Percentiles rank a stretch among this genome's conserved stretches.
Conservation (phyloP, 108 stramenopile species). For the Fragilaria radians region DNA sequence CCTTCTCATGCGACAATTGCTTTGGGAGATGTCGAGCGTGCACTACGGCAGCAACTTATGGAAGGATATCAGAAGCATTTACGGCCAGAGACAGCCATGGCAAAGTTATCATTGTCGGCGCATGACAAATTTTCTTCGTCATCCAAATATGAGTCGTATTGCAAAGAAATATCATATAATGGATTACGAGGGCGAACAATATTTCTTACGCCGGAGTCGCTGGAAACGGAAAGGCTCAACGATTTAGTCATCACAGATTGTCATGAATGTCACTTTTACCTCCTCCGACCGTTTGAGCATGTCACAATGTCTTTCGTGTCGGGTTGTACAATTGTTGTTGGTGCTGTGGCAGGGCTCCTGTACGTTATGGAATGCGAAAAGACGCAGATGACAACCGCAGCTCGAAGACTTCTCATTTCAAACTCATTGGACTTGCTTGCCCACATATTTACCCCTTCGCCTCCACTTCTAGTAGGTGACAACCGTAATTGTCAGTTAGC, state of each 20-base stretch:
- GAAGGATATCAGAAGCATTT: constrained; percentile 12
- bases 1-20: constrained; percentile 54
- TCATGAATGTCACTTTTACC: constrained; percentile 85
- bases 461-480: constrained; percentile 81
- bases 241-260: constrained; percentile 82
- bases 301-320: constrained; percentile 83
- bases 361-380: constrained; percentile 85
- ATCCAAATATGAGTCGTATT: constrained; percentile 37
- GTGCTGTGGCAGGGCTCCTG: constrained; percentile 86
- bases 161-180: constrained; percentile 72
- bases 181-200: constrained; percentile 70
- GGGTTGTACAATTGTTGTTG: constrained; percentile 93
- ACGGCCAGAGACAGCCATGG: constrained; percentile 52
- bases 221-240: constrained; percentile 47
- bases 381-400: constrained; percentile 67
- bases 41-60: constrained; percentile 43
- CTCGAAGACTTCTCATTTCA: constrained; percentile 62
- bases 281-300: constrained; percentile 85
- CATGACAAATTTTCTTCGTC: constrained; percentile 9
- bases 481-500: constrained; percentile 85
- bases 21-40: constrained; percentile 72
- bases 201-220: constrained; percentile 54
- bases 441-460: constrained; percentile 72
- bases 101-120: constrained; percentile 37
- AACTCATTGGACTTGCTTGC: constrained; percentile 70